Evolutionary conservation across 2,329 filamentous ascomycete genomes (phyloP), one percentile per base, ranked within the genome.

Genomic region (Ceratocystis diversiconidia): DNA sequence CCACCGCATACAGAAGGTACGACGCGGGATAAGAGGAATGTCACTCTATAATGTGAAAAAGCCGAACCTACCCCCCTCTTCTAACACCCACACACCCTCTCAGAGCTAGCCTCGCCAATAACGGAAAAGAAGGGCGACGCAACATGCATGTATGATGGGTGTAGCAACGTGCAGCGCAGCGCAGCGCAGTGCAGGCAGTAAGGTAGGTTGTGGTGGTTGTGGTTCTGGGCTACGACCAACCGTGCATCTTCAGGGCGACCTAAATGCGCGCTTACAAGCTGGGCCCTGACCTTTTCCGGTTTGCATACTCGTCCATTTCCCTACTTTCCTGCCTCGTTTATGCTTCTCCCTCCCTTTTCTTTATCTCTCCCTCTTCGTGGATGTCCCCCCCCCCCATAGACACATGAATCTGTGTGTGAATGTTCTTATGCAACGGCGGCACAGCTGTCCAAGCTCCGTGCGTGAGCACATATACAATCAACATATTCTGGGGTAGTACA

Each of bases 1-100:
- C 55, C 55, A 59, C 55, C 8, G 25, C 55, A 59, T 59, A 28
- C 28, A 59, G 55, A 59, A 59, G 55, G 32, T 25, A 59, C 55
- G 5, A 32, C 28, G 55, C 17, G 55, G 55, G 55, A 59, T 59
- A 59, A 59, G 55, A 59, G 17, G 28, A 59, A 59, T 36, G 25
- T 7, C 25, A 19, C 25, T 30, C 5, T 32, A 30, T n/a, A 22
- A 50, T 19, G 10, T 22, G n/a, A 59, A 32, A 57, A 6, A 32
- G 55, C 25, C 55, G 28, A 1, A 28, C 55, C 28, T 59, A 59
- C 19, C 52, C 7, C 7, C 17, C 30, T 50, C 46, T 50, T 8
- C 46, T 22, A 22, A 19, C n/a, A n/a, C 46, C 52, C 19, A 19
- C 30, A 57, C 52, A 17, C 52, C 52, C 52, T 17, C 52, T 30